Conservation (phyloP, 495 filamentous ascomycete genomes). For the Pyrenopolyporus hunteri region DNA sequence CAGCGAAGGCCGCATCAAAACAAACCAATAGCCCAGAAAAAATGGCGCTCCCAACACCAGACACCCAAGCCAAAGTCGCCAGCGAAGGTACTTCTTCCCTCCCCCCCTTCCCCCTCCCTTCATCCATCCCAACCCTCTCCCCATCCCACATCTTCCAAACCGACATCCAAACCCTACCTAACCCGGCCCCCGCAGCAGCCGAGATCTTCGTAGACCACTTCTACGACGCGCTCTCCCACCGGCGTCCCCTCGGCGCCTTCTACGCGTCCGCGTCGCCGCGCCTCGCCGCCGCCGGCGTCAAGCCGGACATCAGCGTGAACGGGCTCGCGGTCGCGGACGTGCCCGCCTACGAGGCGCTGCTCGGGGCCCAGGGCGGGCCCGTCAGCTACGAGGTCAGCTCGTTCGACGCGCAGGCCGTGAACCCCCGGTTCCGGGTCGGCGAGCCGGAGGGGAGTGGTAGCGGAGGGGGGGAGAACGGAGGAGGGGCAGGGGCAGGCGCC, state of each 20-base stretch:
- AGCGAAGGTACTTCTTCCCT: constrained; percentile 33
- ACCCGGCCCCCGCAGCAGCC: constrained; percentile 41
- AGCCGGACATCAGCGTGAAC: constrained; percentile 56
- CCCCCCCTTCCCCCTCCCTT: not conserved
- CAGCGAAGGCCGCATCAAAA: not conserved
- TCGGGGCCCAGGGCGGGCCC: constrained; percentile 43
- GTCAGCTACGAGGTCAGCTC: constrained; percentile 64
- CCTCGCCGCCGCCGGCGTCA: constrained; percentile 41
- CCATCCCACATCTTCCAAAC: not conserved
- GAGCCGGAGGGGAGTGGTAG: constrained; percentile 46
- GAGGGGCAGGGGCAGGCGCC: too few relatives aligned
- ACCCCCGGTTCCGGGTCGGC: constrained; percentile 62
- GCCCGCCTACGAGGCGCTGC: constrained; percentile 47
- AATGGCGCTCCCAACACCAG: constrained; percentile 34
- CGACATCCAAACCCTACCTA: constrained; percentile 1
- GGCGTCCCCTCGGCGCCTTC: constrained; percentile 40
- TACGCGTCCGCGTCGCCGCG: constrained; percentile 48
- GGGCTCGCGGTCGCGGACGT: constrained; percentile 42
- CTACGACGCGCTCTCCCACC: constrained; percentile 48
- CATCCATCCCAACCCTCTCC: not conserved
- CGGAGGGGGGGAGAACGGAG: too few relatives aligned
- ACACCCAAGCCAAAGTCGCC: constrained; percentile 36
- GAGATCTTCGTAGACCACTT: constrained; percentile 49
- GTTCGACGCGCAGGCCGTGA: constrained; percentile 76
- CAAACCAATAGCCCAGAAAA: not conserved